Evolutionary conservation across 108 stramenopile species (phyloP), one percentile per base, ranked within the genome.

Genomic region (Chaetoceros muelleri): DNA sequence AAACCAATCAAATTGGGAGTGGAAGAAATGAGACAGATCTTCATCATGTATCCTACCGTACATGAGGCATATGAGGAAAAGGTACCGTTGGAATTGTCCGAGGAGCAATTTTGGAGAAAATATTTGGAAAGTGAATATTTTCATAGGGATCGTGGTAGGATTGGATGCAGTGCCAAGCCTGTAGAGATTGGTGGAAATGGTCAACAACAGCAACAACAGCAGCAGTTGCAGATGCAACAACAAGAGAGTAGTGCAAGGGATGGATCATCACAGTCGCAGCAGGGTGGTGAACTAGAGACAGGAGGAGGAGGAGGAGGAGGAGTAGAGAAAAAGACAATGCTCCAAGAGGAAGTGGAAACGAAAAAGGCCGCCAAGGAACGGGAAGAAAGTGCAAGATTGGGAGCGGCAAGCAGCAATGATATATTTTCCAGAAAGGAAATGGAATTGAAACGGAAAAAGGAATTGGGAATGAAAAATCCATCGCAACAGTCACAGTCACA

Each of bases 31-130:
- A 67, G 90, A 24, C 90, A 93, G 60, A 93, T 93, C 17, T 93
- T 93, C 57, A 69, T 93, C 30, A 60, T 93, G 63, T 93, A 93
- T 62, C 90, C 90, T 0, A 87, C 90, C 21, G 90, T 93, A 0
- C 90, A 93, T 67, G 75, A 76, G 58, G 90, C 90, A 8, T 93
- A 93, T 54, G 90, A 93, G 67, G 90, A 93, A 65, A 93, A 93
- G 67, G 90, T 93, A 0, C 90, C 90, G 18, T 52, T 92, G 53
- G 86, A 86, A 57, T 52, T 91, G 55, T 76, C 74, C 24, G 89
- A 91, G 61, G 90, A 88, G 66, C 84, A 86, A 69, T 88, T 88
- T 62, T 93, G 90, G 90, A 51, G 90, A 29, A 84, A 82, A 46
- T 91, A 91, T 58, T 66, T 91, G 60, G 89, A 91, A 63, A 68